Conservation (phyloP, 2,329 filamentous ascomycete species). For the Penicillium sp. region DNA sequence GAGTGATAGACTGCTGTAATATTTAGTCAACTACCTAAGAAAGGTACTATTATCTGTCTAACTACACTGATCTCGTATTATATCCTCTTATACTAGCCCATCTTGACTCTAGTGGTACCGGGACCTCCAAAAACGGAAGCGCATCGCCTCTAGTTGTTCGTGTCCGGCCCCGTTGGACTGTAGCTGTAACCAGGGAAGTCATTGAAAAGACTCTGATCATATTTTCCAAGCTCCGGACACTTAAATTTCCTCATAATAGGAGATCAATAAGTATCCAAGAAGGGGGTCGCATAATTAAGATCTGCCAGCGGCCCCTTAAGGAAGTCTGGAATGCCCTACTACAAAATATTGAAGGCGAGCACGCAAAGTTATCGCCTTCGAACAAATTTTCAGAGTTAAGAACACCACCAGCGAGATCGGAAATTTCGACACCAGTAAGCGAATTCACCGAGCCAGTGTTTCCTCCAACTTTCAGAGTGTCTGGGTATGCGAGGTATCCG, state of each 20-base stretch:
- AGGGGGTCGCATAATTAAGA: conserved; percentile 4
- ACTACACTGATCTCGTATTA: too few species aligned
- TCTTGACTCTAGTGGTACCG: not conserved
- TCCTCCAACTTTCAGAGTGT: conserved; percentile 5
- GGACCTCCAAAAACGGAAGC: not conserved
- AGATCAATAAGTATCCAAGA: not conserved
- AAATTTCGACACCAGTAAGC: conserved; percentile 4
- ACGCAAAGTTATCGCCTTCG: conserved; percentile 8
- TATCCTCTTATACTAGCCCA: too few species aligned
- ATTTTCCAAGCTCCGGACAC: conserved; percentile 1
- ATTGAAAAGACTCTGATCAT: conserved; percentile 8
- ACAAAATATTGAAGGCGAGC: conserved; percentile 2
- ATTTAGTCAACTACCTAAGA: too few species aligned
- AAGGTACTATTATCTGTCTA: too few species aligned
- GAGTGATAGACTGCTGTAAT: too few species aligned
- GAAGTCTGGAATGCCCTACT: conserved; percentile 7
- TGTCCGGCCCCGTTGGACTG: conserved; percentile 5
- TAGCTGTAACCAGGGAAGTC: conserved; percentile 5
- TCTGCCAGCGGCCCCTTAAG: conserved; percentile 1
- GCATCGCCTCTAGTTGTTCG: not conserved
- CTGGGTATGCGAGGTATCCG: conserved; percentile 8
- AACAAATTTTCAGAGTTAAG: conserved; percentile 3
- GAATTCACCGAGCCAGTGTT: conserved; percentile 6
- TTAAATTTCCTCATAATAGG: not conserved
- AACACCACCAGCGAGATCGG: conserved; percentile 5